Percentiles rank a stretch among this genome's conserved stretches.
Conservation (phyloP, 2,329 filamentous ascomycete genomes). For the Monilinia aucupariae region DNA sequence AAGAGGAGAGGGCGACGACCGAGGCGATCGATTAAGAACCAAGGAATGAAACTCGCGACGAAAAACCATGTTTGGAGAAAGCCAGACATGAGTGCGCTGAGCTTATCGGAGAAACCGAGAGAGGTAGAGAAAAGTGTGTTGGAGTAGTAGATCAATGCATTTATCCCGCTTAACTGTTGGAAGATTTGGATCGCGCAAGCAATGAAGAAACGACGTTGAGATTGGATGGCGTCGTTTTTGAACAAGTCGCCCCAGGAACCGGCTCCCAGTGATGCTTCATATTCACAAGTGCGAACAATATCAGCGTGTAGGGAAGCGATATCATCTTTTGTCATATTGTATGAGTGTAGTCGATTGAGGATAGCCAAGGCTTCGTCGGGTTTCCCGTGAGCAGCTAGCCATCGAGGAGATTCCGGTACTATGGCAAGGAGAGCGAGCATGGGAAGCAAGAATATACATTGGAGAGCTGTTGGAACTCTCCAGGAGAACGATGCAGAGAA, state of each 20-base stretch:
- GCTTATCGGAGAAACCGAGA: constrained; percentile 39
- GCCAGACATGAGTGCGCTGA: constrained; percentile 48
- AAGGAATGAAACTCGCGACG: constrained; percentile 38
- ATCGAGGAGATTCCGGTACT: constrained; percentile 47
- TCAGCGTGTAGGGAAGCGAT: constrained; percentile 31
- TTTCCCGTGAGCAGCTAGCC: constrained; percentile 40
- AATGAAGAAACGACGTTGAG: constrained; percentile 46
- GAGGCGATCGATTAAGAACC: constrained; percentile 46
- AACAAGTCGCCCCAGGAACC: constrained; percentile 30
- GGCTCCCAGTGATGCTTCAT: constrained; percentile 36
- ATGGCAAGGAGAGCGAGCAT: constrained; percentile 48
- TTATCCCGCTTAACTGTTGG: constrained; percentile 45
- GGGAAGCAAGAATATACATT: constrained; percentile 13
- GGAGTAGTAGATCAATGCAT: constrained; percentile 41
- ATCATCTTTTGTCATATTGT: constrained; percentile 23
- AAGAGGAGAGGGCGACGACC: constrained; percentile 66
- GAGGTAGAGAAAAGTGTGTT: constrained; percentile 44
- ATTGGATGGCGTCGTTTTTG: constrained; percentile 36
- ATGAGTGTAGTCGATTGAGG: constrained; percentile 47
- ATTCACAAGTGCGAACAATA: constrained; percentile 34
- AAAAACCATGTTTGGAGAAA: constrained; percentile 47
- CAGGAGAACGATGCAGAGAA: constrained; percentile 43
- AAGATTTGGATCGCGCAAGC: constrained; percentile 45
- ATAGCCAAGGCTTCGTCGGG: constrained; percentile 41
- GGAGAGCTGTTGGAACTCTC: constrained; percentile 56